Evolutionary conservation across 1,284 basidiomycete genomes (phyloP).

Genomic region (Boletellus sp.): DNA sequence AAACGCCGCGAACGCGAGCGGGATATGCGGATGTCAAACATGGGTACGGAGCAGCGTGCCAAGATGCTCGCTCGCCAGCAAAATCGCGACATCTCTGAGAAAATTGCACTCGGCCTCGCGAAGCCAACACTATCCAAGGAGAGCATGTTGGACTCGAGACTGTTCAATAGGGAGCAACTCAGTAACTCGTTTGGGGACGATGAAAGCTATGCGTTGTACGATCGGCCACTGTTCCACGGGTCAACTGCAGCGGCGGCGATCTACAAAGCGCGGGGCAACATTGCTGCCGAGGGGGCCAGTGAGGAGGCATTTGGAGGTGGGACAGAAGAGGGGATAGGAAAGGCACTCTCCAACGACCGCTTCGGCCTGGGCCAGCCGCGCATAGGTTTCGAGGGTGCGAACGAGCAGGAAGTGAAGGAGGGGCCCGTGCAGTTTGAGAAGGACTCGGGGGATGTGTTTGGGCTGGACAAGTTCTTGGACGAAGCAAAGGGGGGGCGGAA

Average conservation of each 20-base stretch:
- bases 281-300: slow-evolving; percentile 64
- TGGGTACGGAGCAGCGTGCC: slow-evolving; percentile 95
- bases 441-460: slow-evolving; percentile 96
- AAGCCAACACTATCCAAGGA: slow-evolving; percentile 96
- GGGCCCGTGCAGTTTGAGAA: slow-evolving; percentile 99
- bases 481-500: slow-evolving; percentile 94
- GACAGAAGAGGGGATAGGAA: slow-evolving; percentile 89
- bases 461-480: slow-evolving; percentile 95
- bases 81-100: slow-evolving; percentile 99
- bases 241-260: slow-evolving; percentile 96
- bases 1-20: slow-evolving; percentile 92
- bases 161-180: slow-evolving; percentile 95
- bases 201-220: slow-evolving; percentile 91
- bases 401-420: slow-evolving; percentile 77
- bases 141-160: slow-evolving; percentile 92
- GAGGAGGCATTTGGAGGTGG: slow-evolving; percentile 92
- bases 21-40: slow-evolving; percentile 98
- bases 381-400: slow-evolving; percentile 86
- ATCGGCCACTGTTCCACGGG: slow-evolving; percentile 93
- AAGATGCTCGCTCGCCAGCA: slow-evolving; percentile 93
- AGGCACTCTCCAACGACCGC: slow-evolving; percentile 89
- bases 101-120: slow-evolving; percentile 95
- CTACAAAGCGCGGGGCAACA: slow-evolving; percentile 89
- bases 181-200: slow-evolving; percentile 84
- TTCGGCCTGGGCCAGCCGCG: slow-evolving; percentile 87